Base-by-base conservation (phyloP, 257 asterid species). In the Perilla frutescens region DNA sequence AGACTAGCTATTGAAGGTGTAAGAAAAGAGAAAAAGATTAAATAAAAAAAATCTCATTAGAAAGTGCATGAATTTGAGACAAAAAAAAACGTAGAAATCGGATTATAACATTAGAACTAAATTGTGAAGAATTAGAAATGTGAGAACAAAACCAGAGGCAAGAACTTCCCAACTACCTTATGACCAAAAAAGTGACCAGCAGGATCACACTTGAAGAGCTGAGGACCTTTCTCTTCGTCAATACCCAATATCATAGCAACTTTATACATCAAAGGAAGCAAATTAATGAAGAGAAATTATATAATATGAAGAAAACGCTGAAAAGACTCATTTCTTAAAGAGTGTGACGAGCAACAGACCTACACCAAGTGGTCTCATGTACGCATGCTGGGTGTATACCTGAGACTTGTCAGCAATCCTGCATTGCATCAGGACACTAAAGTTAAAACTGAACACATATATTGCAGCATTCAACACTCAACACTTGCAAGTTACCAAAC, bases 351-450 rank as follows among this genome's bases (percentile, higher is more conserved):
- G 79, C 56, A 63, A 87, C 98, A 66, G 50, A 96, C 99, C 98
- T 68, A 95, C 86, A 81, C 99, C 99, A 81, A 95, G 98, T 31
- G 99, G 99, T 73, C 99, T 92, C 99, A 95, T 95, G 70, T 95
- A 95, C 53, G 99, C 99, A 80, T 95, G 99, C 71, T 95, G 99
- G 31, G 99, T 95, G 86, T 95, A 95, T 54, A 95, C 99, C 77
- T 95, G 99, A 56, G 99, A 92, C 83, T 95, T 95, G 86, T 95
- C 99, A 1, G 99, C 98, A 70, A 95, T 90, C 99, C 99, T 95
- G 96, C 68, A 80, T 72, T 54, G 4, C 65, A 57, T 56, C 74
- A 65, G 45, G 59, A 47, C 31, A 47, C 32, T 20, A 61, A 49
- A 73, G n/a, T 65, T 70, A 73, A 50, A 64, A 56, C 49, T 60